Evolutionary conservation across 148 eudicot genomes (phyloP).

Genomic region (Diospyros lotus): DNA sequence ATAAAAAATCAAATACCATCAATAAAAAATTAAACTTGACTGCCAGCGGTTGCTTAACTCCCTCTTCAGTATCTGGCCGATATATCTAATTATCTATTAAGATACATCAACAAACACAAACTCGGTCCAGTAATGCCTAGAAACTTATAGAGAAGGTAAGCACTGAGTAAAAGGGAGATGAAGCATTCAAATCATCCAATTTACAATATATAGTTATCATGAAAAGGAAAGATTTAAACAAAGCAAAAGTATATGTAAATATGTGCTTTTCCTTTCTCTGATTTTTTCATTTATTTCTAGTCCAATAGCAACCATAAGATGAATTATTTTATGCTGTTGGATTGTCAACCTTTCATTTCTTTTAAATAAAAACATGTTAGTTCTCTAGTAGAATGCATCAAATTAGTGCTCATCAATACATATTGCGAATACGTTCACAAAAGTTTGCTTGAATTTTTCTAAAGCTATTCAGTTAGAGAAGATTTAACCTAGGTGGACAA

Average conservation of each 20-base stretch:
- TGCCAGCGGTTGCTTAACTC: background rate
- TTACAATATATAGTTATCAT: no score
- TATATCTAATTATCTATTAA: background rate
- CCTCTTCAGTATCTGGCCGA: background rate
- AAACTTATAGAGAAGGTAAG: background rate
- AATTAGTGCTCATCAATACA: no score
- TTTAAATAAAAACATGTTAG: no score
- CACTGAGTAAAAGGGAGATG: no score
- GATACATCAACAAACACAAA: background rate
- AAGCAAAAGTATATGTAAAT: no score
- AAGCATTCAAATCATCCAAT: no score
- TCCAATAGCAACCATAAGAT: background rate
- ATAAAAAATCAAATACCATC: background rate
- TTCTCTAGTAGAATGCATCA: no score
- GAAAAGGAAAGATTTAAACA: no score
- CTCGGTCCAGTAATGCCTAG: background rate
- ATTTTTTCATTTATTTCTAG: background rate
- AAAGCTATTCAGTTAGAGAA: background rate
- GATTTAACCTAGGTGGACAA: constrained; percentile 8
- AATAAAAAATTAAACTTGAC: background rate
- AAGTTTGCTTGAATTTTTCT: background rate
- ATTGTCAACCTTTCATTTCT: background rate
- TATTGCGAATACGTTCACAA: background rate
- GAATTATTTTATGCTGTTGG: background rate
- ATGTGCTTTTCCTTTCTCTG: no score